A percentile compares a stretch with the other conserved stretches of the same genome.
These are phyloP conservation scores for Phytophthora chlamydospora DNA, from an alignment of 352 stramenopile genomes.

Conservation along the genomic window DNA sequence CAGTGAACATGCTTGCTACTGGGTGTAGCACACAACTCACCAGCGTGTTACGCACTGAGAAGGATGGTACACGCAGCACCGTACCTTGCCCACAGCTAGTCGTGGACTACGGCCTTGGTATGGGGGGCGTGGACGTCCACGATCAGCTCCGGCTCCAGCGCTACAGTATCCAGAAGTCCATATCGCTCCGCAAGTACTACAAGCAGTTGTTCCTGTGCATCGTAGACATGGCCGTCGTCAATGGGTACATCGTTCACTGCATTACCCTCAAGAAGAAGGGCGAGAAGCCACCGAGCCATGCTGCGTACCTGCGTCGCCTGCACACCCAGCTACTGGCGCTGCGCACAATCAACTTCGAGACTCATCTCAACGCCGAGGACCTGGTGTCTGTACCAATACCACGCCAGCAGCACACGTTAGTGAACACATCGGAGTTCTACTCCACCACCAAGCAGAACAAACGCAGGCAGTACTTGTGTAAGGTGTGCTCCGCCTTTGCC, in stretches of 20 bases:
- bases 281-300: slow-evolving; percentile 6
- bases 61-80: background rate
- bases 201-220: slow-evolving; percentile 25
- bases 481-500: slow-evolving; percentile 26
- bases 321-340: slow-evolving; percentile 13
- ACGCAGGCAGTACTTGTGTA: slow-evolving; percentile 21
- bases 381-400: slow-evolving; percentile 12
- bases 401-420: slow-evolving; percentile 8
- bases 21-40: slow-evolving; percentile 8
- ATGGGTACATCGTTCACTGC: slow-evolving; percentile 20
- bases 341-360: slow-evolving; percentile 6
- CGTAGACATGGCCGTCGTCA: slow-evolving; percentile 28
- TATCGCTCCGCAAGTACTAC: slow-evolving; percentile 19
- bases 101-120: slow-evolving; percentile 4
- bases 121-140: slow-evolving; percentile 1
- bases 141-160: slow-evolving; percentile 15
- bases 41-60: slow-evolving; percentile 9
- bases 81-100: slow-evolving; percentile 1
- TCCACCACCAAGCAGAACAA: slow-evolving; percentile 13
- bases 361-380: slow-evolving; percentile 18
- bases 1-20: slow-evolving; percentile 24
- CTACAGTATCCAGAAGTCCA: slow-evolving; percentile 25
- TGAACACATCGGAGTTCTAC: slow-evolving; percentile 14
- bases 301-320: slow-evolving; percentile 23
- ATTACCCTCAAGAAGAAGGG: slow-evolving; percentile 1